Percentiles rank a stretch among this genome's conserved stretches.
These are phyloP conservation scores for Geotrichum carabidarum DNA, from an alignment of 1,139 yeast species.

Conservation along the genomic window DNA sequence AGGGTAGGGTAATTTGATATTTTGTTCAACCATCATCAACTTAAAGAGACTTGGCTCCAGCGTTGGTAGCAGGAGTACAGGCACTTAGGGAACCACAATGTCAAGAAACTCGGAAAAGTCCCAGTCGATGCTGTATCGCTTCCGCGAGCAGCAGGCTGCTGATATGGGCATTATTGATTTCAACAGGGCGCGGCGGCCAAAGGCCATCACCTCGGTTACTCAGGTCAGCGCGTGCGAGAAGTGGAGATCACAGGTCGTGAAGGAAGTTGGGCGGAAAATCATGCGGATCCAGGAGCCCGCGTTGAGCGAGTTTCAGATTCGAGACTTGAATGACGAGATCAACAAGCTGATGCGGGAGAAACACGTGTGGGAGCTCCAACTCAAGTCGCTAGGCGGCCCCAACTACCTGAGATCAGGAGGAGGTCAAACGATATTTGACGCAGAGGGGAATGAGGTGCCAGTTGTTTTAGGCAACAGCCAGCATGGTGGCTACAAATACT, in stretches of 20 bases:
- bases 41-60: not conserved
- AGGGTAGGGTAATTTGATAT: conserved; percentile 10
- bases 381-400: conserved; percentile 65
- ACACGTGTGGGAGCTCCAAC: conserved; percentile 71
- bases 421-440: conserved; percentile 25
- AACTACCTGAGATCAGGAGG: conserved; percentile 43
- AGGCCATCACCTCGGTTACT: conserved; percentile 50
- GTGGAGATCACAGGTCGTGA: conserved; percentile 62
- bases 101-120: conserved; percentile 74
- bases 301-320: conserved; percentile 54
- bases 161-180: conserved; percentile 58
- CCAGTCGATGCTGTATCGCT: conserved; percentile 62
- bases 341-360: conserved; percentile 65
- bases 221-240: conserved; percentile 65
- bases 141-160: conserved; percentile 56
- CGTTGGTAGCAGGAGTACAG: not conserved
- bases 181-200: conserved; percentile 48
- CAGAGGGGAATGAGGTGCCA: conserved; percentile 33
- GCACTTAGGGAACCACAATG: conserved; percentile 40
- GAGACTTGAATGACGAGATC: conserved; percentile 72
- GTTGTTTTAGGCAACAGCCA: conserved; percentile 20
- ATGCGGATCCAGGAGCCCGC: conserved; percentile 61
- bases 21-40: too few species aligned
- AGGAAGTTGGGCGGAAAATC: conserved; percentile 59
- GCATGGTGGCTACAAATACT: conserved; percentile 61